Evolutionary conservation across 495 filamentous ascomycete species (phyloP).

Genomic region (Delitschia confertaspora): DNA sequence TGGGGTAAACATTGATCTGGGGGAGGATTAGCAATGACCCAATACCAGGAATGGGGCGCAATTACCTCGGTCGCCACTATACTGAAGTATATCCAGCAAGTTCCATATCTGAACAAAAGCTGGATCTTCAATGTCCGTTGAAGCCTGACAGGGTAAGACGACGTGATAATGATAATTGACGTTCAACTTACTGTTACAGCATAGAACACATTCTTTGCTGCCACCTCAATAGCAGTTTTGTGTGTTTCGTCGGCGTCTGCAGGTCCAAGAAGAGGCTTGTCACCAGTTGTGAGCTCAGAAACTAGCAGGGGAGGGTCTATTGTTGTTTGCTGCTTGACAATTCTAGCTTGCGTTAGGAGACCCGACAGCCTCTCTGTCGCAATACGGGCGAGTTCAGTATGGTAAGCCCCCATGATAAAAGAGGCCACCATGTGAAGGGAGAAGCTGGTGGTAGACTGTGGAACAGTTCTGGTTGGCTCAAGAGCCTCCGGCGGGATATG

Average conservation of each 20-base stretch:
- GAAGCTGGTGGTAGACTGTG: too few species aligned
- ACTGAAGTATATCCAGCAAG: conserved; percentile 77
- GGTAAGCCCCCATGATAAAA: conserved; percentile 11
- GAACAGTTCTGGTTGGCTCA: neutral
- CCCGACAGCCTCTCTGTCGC: conserved; percentile 39
- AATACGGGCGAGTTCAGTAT: conserved; percentile 2
- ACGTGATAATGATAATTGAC: neutral
- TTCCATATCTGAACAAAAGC: conserved; percentile 81
- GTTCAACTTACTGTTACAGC: conserved; percentile 52
- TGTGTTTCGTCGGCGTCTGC: conserved; percentile 38
- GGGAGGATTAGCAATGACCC: neutral
- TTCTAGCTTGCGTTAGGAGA: conserved; percentile 55
- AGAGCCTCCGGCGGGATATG: too few species aligned
- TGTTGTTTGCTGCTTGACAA: conserved; percentile 53
- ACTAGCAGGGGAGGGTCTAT: conserved; percentile 74
- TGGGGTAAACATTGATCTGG: conserved; percentile 74
- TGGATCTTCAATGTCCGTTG: conserved; percentile 52
- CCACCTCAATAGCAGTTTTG: conserved; percentile 65
- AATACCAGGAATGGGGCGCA: neutral
- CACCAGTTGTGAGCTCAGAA: conserved; percentile 40
- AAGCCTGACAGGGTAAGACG: conserved; percentile 20
- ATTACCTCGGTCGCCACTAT: conserved; percentile 71
- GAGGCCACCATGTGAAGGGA: too few species aligned
- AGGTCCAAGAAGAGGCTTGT: conserved; percentile 38
- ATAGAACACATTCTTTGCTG: conserved; percentile 69